These are phyloP conservation scores for Lactifluus piperatus DNA, from an alignment of 768 basidiomycete genomes.

Conservation along the genomic window DNA sequence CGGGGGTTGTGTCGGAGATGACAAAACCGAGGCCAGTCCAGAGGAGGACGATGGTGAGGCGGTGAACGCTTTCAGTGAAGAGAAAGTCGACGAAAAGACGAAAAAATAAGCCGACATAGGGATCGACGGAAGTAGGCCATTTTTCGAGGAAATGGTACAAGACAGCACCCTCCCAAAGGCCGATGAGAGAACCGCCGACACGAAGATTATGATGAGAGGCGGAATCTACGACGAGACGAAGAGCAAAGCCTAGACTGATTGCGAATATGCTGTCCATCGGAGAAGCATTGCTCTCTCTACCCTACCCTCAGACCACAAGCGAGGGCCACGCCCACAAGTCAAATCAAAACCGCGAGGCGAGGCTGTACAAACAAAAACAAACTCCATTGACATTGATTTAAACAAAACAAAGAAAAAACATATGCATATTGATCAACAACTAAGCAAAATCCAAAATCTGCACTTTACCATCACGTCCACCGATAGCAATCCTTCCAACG, in stretches of 20 bases:
- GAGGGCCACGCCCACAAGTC: neutral
- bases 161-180: constrained; percentile 73
- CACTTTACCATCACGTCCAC: constrained; percentile 27
- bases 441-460: constrained; percentile 29
- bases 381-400: neutral
- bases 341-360: neutral
- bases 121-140: constrained; percentile 56
- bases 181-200: constrained; percentile 56
- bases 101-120: constrained; percentile 57
- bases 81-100: constrained; percentile 67
- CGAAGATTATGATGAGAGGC: constrained; percentile 42
- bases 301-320: too few species aligned
- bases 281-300: too few species aligned
- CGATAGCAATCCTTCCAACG: constrained; percentile 29
- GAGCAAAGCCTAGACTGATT: constrained; percentile 55
- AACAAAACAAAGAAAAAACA: neutral
- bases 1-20: constrained; percentile 42
- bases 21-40: constrained; percentile 48
- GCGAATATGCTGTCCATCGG: constrained; percentile 63
- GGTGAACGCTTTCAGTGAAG: constrained; percentile 46
- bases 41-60: constrained; percentile 39
- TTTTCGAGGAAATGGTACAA: constrained; percentile 64
- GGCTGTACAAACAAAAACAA: neutral
- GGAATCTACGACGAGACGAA: constrained; percentile 53
- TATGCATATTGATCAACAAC: constrained; percentile 17